A percentile compares a stretch with the other conserved stretches of the same genome.
phyloP scores from a whole-genome alignment of 176 grass and related monocot genomes.

The Oryza brachyantha region DNA sequence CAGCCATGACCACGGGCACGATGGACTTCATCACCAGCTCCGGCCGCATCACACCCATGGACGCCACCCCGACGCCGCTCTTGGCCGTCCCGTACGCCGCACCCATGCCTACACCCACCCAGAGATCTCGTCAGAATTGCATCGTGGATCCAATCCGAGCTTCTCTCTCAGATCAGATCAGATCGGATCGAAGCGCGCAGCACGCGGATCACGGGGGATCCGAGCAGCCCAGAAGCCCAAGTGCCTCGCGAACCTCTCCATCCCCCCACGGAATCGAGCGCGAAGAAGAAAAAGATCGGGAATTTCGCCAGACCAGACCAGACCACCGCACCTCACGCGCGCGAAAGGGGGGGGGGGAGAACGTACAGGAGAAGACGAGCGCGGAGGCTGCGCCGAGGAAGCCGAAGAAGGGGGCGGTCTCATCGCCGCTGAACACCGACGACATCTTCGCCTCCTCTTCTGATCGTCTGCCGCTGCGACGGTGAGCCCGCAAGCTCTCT shows the following conservation, averaged over 20 bases:
- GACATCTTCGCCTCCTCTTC: constrained; percentile 36
- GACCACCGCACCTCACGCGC: too few relatives aligned
- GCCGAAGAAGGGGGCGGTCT: constrained; percentile 98
- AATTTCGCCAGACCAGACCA: not conserved
- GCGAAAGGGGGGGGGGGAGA: not conserved
- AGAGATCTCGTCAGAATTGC: constrained; percentile 5
- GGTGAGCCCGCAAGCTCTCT: not conserved
- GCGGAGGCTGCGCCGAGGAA: constrained; percentile 96
- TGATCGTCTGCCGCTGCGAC: not conserved
- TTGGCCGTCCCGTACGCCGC: constrained; percentile 97
- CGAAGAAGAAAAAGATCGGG: not conserved
- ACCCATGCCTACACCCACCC: constrained; percentile 66
- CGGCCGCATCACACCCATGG: constrained; percentile 98
- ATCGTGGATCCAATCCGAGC: constrained; percentile 10
- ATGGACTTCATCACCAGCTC: constrained; percentile 99
- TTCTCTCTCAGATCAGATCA: not conserved
- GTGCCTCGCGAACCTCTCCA: not conserved
- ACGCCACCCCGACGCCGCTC: constrained; percentile 98
- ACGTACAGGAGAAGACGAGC: constrained; percentile 87
- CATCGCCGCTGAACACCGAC: constrained; percentile 94
- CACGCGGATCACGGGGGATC: not conserved
- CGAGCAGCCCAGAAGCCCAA: not conserved
- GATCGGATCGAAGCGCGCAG: not conserved
- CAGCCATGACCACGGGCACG: constrained; percentile 99
- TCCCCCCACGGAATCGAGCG: not conserved